Base-by-base conservation (phyloP, 2,329 filamentous ascomycete species). In the Xylariaceae sp. region DNA sequence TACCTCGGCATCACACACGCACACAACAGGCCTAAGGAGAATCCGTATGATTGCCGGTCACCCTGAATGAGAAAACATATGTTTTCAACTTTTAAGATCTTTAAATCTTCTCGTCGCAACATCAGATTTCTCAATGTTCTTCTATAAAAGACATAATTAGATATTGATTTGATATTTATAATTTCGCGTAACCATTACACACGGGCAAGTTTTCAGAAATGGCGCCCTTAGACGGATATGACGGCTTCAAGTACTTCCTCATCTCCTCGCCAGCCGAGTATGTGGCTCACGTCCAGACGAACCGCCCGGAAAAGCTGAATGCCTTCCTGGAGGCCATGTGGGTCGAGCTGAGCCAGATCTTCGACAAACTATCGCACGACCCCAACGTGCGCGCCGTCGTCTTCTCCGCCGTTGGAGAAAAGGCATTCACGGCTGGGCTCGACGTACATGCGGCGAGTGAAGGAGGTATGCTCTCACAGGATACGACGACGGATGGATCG, bases 251-350 rank as follows among this genome's bases (percentile, higher is more conserved):
- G 62, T 77, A 88, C 76, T 91, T 90, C 79, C 83, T 84, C 61
- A 77, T 95, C 63, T 83, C 80, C n/a, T 84, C 84, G 42, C 89
- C 91, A 0, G 67, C 74, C 39, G 79, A 86, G 66, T 84, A 84
- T 74, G 86, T 96, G 47, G 88, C 86, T n/a, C 89, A 95, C 70
- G 87, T 97, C 56, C 87, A 96, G 73, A 95, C 95, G 73, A 91
- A 95, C 75, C 83, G 91, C 1, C 84, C 91, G 1, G 72, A 83
- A 62, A 96, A 95, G 75, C 76, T 96, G 70, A 97, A 97, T 71
- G 85, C 91, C 60, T 96, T 96, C 71, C 80, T 84, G 62, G 84
- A 89, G 69, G 75, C 82, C 51, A 92, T 96, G 84, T 96, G 91
- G 90, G 75, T 86, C 51, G 90, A 95, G 74, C 78, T 96, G 60